Conservation (phyloP, 345 rosid genomes). For the Brassica cretica region DNA sequence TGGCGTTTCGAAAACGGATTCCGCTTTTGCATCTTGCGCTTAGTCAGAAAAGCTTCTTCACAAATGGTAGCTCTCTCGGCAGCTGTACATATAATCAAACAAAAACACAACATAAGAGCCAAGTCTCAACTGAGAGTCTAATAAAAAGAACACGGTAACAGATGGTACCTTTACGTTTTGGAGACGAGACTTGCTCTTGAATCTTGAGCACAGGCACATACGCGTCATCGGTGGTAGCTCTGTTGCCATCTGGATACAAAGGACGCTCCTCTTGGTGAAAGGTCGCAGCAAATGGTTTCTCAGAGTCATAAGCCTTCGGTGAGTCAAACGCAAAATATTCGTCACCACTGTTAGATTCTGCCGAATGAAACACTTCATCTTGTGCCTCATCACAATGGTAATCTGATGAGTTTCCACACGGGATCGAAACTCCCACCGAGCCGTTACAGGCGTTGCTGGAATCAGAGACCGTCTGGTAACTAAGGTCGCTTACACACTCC, state of each 20-base stretch:
- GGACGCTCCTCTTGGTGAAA: slow-evolving; percentile 10
- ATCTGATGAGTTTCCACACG: slow-evolving; percentile 16
- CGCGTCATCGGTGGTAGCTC: not conserved
- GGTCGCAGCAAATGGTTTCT: slow-evolving; percentile 20
- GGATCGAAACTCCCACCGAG: slow-evolving; percentile 8
- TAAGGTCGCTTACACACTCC: slow-evolving; percentile 26
- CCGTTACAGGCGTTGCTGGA: slow-evolving; percentile 28
- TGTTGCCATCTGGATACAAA: not conserved
- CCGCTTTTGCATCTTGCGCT: slow-evolving; percentile 14
- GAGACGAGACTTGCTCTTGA: slow-evolving; percentile 23
- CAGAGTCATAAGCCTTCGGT: slow-evolving; percentile 26
- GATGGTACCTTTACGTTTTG: slow-evolving; percentile 37
- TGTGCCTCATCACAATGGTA: slow-evolving; percentile 25
- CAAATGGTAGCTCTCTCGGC: not conserved
- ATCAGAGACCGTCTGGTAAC: slow-evolving; percentile 10
- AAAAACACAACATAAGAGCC: not conserved
- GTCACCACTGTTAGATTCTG: slow-evolving; percentile 8
- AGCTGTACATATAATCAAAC: slow-evolving; percentile 23
- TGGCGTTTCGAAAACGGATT: not conserved
- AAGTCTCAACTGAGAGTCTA: not conserved
- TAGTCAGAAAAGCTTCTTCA: not conserved
- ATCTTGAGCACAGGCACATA: not conserved
- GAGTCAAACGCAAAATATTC: slow-evolving; percentile 34
- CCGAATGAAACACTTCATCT: slow-evolving; percentile 24
- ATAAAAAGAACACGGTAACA: not conserved